phyloP scores from a whole-genome alignment of 2,329 filamentous ascomycete species.

The Scytalidium sp. region DNA sequence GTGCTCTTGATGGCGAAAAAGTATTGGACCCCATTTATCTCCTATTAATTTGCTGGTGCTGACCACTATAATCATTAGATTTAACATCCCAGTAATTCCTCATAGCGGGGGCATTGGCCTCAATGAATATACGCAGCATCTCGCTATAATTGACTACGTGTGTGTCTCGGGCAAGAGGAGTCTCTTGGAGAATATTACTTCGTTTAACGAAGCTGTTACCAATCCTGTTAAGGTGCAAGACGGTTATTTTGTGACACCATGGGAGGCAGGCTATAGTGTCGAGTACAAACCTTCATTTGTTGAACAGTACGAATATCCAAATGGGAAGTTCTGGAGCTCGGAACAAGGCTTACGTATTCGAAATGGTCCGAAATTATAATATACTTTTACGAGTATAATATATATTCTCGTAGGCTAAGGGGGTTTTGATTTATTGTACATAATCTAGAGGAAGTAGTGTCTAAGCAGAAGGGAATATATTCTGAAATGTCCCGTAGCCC shows the following conservation, averaged over 20 bases:
- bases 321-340: conserved; percentile 1
- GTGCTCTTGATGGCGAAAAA: conserved; percentile 83
- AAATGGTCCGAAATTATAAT: background rate
- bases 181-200: conserved; percentile 83
- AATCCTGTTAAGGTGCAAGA: conserved; percentile 74
- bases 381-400: background rate
- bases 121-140: conserved; percentile 86
- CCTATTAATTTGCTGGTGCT: conserved; percentile 2
- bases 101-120: conserved; percentile 84
- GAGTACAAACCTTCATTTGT: conserved; percentile 42
- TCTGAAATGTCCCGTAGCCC: conserved; percentile 1
- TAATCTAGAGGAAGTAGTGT: background rate
- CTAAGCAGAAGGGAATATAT: conserved; percentile 4
- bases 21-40: conserved; percentile 26
- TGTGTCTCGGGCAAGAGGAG: conserved; percentile 75
- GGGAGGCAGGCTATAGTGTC: conserved; percentile 78
- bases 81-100: conserved; percentile 73
- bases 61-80: background rate
- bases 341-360: background rate
- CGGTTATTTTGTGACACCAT: conserved; percentile 81
- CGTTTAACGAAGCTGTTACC: conserved; percentile 85
- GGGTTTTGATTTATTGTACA: background rate
- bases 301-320: conserved; percentile 1
- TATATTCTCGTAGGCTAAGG: background rate
- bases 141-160: conserved; percentile 86